phyloP scores from a whole-genome alignment of 345 rosid species.

The Euphorbia lathyris region DNA sequence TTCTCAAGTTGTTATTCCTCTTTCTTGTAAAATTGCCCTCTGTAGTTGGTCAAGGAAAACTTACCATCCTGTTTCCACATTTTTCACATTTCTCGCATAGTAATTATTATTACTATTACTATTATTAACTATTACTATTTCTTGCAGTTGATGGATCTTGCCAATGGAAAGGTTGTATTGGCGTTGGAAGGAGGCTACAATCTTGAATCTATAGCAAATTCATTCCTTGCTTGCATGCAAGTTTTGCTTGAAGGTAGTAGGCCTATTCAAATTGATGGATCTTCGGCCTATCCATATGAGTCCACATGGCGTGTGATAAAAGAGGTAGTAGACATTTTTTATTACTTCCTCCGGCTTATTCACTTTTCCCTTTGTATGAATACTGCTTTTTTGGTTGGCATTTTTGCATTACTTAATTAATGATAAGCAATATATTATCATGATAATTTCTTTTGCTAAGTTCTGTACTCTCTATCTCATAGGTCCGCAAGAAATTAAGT shows the following conservation, averaged over 20 bases:
- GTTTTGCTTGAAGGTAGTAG: conserved; percentile 67
- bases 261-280: conserved; percentile 41
- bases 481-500: conserved; percentile 68
- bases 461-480: conserved; percentile 23
- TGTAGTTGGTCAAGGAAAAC: neutral
- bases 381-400: neutral
- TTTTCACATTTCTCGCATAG: neutral
- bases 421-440: neutral
- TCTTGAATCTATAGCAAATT: conserved; percentile 76
- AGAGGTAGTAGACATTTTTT: conserved; percentile 42
- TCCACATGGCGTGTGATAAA: conserved; percentile 85
- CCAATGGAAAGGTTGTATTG: conserved; percentile 73
- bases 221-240: conserved; percentile 80
- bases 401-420: conserved; percentile 3
- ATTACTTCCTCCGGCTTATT: neutral
- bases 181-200: conserved; percentile 97
- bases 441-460: conserved; percentile 10
- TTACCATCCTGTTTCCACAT: neutral
- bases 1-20: neutral
- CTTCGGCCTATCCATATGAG: conserved; percentile 72
- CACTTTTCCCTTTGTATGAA: neutral
- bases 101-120: neutral
- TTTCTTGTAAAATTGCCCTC: neutral
- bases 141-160: conserved; percentile 78
- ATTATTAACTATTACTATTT: no score